phyloP scores from a whole-genome alignment of 805 yeast genomes.

The Myxozyma neotropica region DNA sequence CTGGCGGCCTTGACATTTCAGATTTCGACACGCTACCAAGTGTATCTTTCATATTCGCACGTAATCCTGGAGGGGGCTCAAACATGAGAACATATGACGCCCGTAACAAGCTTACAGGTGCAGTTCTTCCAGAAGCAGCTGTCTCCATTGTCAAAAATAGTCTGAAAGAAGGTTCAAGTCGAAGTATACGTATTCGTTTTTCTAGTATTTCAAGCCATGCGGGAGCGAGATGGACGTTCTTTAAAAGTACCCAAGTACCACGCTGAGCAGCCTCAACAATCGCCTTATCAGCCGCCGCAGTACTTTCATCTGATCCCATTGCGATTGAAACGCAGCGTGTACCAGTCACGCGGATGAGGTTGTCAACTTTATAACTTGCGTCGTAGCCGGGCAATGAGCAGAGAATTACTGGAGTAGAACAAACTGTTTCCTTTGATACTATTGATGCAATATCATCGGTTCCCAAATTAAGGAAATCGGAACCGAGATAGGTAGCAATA shows the following conservation, averaged over 20 bases:
- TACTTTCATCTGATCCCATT: slow-evolving; percentile 74
- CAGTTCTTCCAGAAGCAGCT: slow-evolving; percentile 36
- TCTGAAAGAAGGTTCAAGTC: slow-evolving; percentile 48
- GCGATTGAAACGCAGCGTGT: slow-evolving; percentile 52
- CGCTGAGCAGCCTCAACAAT: slow-evolving; percentile 49
- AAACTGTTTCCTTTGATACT: slow-evolving; percentile 27
- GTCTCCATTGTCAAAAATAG: slow-evolving; percentile 68
- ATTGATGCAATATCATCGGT: slow-evolving; percentile 27
- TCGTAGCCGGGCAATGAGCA: slow-evolving; percentile 67
- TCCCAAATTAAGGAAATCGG: not conserved
- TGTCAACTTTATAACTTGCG: slow-evolving; percentile 58
- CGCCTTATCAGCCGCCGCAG: slow-evolving; percentile 57
- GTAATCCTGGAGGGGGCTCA: slow-evolving; percentile 67
- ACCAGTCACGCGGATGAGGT: slow-evolving; percentile 45
- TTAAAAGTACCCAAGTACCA: slow-evolving; percentile 75
- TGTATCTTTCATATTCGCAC: slow-evolving; percentile 49
- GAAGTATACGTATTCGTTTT: slow-evolving; percentile 47
- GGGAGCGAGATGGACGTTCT: slow-evolving; percentile 75
- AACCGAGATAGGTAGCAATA: slow-evolving; percentile 10
- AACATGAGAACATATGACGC: slow-evolving; percentile 57
- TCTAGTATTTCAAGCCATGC: slow-evolving; percentile 62
- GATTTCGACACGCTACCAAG: slow-evolving; percentile 38
- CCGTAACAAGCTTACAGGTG: slow-evolving; percentile 61
- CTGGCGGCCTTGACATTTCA: slow-evolving; percentile 40
- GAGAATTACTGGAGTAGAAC: slow-evolving; percentile 51